phyloP scores from a whole-genome alignment of 306 rosid species.

The Pueraria montana region DNA sequence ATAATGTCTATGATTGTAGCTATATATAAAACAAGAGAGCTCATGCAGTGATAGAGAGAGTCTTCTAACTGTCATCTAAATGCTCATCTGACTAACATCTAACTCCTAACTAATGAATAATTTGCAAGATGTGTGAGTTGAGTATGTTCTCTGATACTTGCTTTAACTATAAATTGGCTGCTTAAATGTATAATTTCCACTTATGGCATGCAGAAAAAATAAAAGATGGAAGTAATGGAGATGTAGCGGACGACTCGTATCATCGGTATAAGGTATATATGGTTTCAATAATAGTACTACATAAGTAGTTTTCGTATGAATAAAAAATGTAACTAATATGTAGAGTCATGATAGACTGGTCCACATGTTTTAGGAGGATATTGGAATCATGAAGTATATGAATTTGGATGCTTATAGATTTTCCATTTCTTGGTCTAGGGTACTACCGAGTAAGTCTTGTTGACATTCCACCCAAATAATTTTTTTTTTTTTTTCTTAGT shows the following conservation, averaged over 20 bases:
- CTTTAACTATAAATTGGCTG: not conserved
- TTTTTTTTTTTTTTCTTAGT: not conserved
- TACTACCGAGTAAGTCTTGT: slow-evolving; percentile 68
- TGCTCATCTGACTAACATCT: not conserved
- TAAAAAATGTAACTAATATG: not conserved
- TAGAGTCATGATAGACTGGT: slow-evolving; percentile 28
- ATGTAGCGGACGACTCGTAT: slow-evolving; percentile 56
- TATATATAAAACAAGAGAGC: not conserved
- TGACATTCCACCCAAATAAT: not conserved
- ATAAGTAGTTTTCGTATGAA: not conserved
- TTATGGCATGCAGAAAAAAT: slow-evolving; percentile 60
- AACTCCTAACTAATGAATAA: not conserved
- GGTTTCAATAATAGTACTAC: not conserved
- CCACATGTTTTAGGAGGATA: slow-evolving; percentile 65
- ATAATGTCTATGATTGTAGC: not conserved
- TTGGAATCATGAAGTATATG: slow-evolving; percentile 69
- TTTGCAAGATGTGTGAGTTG: not conserved
- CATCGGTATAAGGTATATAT: slow-evolving; percentile 58
- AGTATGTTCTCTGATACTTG: not conserved
- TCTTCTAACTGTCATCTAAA: not conserved
- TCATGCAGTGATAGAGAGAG: not conserved
- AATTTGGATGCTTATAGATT: slow-evolving; percentile 67
- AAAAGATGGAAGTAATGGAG: slow-evolving; percentile 55
- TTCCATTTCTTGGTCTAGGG: slow-evolving; percentile 60
- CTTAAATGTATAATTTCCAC: slow-evolving; percentile 24